phyloP scores from a whole-genome alignment of 2,329 filamentous ascomycete species.

The Diaporthe sp. region DNA sequence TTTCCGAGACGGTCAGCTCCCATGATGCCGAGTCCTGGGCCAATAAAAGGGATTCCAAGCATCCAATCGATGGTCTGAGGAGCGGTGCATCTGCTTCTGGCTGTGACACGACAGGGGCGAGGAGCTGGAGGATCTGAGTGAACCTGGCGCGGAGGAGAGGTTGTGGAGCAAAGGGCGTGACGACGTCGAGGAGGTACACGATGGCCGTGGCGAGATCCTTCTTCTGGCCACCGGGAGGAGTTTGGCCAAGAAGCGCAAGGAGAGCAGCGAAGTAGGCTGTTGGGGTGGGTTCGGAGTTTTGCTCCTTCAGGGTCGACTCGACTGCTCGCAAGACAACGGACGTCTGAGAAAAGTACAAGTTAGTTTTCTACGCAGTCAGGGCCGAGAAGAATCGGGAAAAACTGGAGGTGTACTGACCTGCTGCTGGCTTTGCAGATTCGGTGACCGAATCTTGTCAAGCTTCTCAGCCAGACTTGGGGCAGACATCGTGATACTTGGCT shows the following conservation, averaged over 20 bases:
- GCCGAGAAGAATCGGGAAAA: conserved; percentile 37
- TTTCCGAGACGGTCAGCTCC: conserved; percentile 86
- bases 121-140: conserved; percentile 87
- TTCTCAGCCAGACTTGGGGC: conserved; percentile 81
- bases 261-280: conserved; percentile 98
- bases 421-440: conserved; percentile 95
- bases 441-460: conserved; percentile 96
- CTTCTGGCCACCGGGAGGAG: conserved; percentile 78
- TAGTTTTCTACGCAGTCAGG: conserved; percentile 44
- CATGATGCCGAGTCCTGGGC: conserved; percentile 91
- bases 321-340: conserved; percentile 90
- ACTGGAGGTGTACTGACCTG: conserved; percentile 71
- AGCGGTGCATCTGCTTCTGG: conserved; percentile 89
- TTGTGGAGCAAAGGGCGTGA: conserved; percentile 87
- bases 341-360: conserved; percentile 66
- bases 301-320: conserved; percentile 91
- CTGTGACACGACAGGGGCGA: conserved; percentile 86
- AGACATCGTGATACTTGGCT: conserved; percentile 57
- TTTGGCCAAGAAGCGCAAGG: conserved; percentile 86
- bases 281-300: conserved; percentile 85
- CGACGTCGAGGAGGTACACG: conserved; percentile 94
- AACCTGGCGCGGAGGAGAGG: conserved; percentile 95
- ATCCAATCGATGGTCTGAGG: conserved; percentile 89
- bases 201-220: conserved; percentile 88
- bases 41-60: conserved; percentile 89